Conservation (phyloP, 2,329 filamentous ascomycete species). For the Didymella sp. region DNA sequence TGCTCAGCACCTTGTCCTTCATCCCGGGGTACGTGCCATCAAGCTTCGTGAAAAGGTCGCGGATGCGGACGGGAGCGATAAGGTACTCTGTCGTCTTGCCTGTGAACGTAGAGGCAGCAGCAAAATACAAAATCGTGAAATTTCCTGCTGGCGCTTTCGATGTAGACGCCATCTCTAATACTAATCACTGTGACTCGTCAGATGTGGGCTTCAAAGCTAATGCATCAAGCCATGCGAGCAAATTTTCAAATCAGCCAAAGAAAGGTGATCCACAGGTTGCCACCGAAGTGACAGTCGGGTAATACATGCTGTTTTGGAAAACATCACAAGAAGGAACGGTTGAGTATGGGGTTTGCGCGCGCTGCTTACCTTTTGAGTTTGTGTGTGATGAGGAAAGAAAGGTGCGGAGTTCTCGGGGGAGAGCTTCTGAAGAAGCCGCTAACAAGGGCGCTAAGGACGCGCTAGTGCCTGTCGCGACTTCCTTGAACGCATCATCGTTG, state of each 20-base stretch:
- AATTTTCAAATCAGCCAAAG: slow-evolving; percentile 42
- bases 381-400: slow-evolving; percentile 20
- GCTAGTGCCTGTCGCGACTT: slow-evolving; percentile 33
- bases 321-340: slow-evolving; percentile 42
- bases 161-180: slow-evolving; percentile 43
- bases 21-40: slow-evolving; percentile 76
- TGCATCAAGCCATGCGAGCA: neutral
- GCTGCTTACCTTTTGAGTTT: slow-evolving; percentile 28
- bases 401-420: slow-evolving; percentile 14
- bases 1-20: slow-evolving; percentile 69
- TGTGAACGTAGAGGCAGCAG: slow-evolving; percentile 74
- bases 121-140: slow-evolving; percentile 85
- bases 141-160: slow-evolving; percentile 65
- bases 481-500: slow-evolving; percentile 13
- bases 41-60: slow-evolving; percentile 69
- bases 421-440: slow-evolving; percentile 26
- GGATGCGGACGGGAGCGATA: slow-evolving; percentile 69
- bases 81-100: slow-evolving; percentile 70
- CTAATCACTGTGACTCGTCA: slow-evolving; percentile 25
- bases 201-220: neutral
- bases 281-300: slow-evolving; percentile 50
- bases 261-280: slow-evolving; percentile 41
- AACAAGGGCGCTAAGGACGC: slow-evolving; percentile 10
- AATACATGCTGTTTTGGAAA: slow-evolving; percentile 58
- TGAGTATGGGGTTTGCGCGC: neutral